Evolutionary conservation across 208 protist genomes (phyloP), one percentile per base, ranked within the genome.

Genomic region (Vickermania ingenoplastis): DNA sequence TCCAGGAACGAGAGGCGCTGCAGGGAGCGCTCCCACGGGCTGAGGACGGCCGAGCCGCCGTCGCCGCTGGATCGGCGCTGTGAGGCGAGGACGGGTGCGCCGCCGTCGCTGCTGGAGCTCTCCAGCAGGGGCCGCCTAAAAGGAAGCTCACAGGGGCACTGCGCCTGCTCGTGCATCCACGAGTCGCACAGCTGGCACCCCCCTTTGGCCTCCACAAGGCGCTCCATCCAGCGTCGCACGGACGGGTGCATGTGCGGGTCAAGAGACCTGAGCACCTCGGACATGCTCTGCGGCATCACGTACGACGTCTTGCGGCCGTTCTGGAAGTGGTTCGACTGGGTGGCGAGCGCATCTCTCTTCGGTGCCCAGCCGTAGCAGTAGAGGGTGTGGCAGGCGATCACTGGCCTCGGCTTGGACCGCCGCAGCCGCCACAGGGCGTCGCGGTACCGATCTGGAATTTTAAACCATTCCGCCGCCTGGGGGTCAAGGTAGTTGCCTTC

Each of bases 401-500:
- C 71, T 36, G 86, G 86, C 17, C 80, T 72, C 2, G 86, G 75
- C 5, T 69, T 59, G 21, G 63, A 63, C 28, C 83, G 80, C 0
- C 83, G 75, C 59, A 93, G 61, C 25, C 83, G 79, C 73, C 83
- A 89, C 53, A 93, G 60, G 28, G 79, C 87, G 63, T 93, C 86
- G 25, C 75, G 69, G 69, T 86, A 91, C 17, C 65, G 70, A 25
- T 56, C 57, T 2, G 82, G 83, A 53, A 93, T 74, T n/a, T 80
- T 61, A 22, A 93, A 58, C 27, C 73, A 73, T 1, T 63, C 45
- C 24, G 57, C 67, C 1, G 69, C 78, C 62, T 75, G 67, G 22
- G 54, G 49, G 5, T 67, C 69, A 26, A 89, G 70, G 25, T 57
- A 65, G 61, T 84, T 86, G 48, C 82, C 86, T 5, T 74, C 55